Base-by-base conservation (phyloP, 2,329 filamentous ascomycete species). In the Ceratocystis ficicola region DNA sequence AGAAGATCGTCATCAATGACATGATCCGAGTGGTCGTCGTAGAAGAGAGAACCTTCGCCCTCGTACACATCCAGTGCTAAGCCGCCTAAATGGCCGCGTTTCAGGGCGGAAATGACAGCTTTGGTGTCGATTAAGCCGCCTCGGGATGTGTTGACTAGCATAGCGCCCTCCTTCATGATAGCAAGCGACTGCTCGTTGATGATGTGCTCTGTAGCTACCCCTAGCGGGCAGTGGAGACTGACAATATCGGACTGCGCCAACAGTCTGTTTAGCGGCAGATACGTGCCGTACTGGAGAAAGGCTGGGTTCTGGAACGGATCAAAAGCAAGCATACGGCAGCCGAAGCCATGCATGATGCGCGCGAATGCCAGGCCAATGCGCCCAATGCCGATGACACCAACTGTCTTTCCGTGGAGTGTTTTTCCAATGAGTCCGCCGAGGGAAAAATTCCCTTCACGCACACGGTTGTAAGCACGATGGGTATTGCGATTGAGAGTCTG, bases 1-100 rank as follows among this genome's bases (percentile, higher is more conserved):
- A 88, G 76, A 66, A 81, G 77, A 70, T 88, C 85, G 71, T 88
- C 86, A 62, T 87, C 77, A 69, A 87, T 86, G 70, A 87, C 84
- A 68, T 85, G 79, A 15, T 77, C 79, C 4, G 83, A 86, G 70
- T 85, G 83, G 69, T 87, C 85, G 70, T 82, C 79, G 72, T 87
- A 87, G 71, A 88, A 88, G 44, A 87, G 74, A 48, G 76, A 73
- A n/a, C 79, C 77, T 72, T 88, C 86, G 52, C 79, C 80, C 71
- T 88, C 86, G 72, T 88, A 88, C 17, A 88, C 86, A 71, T 88
- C 86, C 48, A 88, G 76, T 0, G 84, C 86, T 36, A 87, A 75
- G 0, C 83, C 85, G 6, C 83, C 83, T 1, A 88, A 75, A 28
- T 79, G 79, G n/a, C 77, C 77, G 46, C 72, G 76, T 75, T 88